These are phyloP conservation scores for Stemphylium vesicarium DNA, from an alignment of 2,329 filamentous ascomycete species.

Conservation along the genomic window DNA sequence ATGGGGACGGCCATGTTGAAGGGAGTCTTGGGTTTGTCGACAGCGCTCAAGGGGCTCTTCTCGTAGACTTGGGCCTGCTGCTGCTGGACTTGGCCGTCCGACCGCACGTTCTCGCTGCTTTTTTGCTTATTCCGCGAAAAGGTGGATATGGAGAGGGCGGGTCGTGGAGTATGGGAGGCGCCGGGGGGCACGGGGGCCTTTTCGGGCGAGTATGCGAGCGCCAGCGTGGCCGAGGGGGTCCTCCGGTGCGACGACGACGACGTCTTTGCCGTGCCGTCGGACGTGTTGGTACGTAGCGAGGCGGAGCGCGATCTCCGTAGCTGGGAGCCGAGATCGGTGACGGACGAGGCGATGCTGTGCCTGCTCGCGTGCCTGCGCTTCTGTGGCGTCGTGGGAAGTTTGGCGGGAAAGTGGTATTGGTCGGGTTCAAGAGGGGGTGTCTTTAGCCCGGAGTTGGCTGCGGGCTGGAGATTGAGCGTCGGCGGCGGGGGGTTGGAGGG, in stretches of 20 bases:
- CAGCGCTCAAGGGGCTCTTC: slow-evolving; percentile 41
- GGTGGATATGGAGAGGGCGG: slow-evolving; percentile 48
- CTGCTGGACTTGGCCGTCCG: slow-evolving; percentile 10
- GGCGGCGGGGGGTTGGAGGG: slow-evolving; percentile 7
- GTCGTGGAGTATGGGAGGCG: slow-evolving; percentile 33
- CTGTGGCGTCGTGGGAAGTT: slow-evolving; percentile 32
- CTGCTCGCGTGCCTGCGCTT: slow-evolving; percentile 36
- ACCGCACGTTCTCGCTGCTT: slow-evolving; percentile 43
- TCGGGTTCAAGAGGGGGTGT: slow-evolving; percentile 17
- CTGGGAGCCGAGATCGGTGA: slow-evolving; percentile 48
- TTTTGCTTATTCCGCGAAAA: slow-evolving; percentile 47
- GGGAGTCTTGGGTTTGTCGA: slow-evolving; percentile 45
- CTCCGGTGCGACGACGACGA: slow-evolving; percentile 45
- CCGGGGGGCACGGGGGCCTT: slow-evolving; percentile 30
- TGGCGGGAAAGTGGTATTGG: slow-evolving; percentile 31
- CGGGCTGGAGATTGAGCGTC: slow-evolving; percentile 13
- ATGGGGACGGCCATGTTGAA: slow-evolving; percentile 40
- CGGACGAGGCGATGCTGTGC: slow-evolving; percentile 44
- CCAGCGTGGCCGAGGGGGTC: slow-evolving; percentile 45
- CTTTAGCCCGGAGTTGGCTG: slow-evolving; percentile 5
- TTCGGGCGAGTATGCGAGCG: slow-evolving; percentile 45
- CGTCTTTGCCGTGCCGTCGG: slow-evolving; percentile 30
- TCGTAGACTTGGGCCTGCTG: slow-evolving; percentile 27
- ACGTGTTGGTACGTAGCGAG: slow-evolving; percentile 51
- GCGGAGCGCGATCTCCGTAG: slow-evolving; percentile 49